Percentiles rank a stretch among this genome's conserved stretches.
These are phyloP conservation scores for Chaetomium fimeti DNA, from an alignment of 495 filamentous ascomycete genomes.

Conservation along the genomic window DNA sequence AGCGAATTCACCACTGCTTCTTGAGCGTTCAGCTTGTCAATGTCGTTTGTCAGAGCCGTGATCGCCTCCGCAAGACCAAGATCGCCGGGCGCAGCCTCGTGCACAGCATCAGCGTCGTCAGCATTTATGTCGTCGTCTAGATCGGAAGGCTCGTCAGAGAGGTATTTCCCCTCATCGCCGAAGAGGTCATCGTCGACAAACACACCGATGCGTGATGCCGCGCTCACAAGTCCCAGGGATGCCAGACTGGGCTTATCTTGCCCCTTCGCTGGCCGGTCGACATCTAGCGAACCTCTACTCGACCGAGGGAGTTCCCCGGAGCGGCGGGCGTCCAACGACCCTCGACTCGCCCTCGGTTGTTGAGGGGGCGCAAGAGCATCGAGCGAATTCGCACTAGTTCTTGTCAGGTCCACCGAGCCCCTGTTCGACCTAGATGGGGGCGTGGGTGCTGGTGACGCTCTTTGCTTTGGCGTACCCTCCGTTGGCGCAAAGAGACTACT, in stretches of 20 bases:
- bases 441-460: conserved; percentile 18
- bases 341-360: conserved; percentile 41
- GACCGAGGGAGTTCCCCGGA: conserved; percentile 28
- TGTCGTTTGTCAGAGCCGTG: conserved; percentile 75
- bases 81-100: conserved; percentile 93
- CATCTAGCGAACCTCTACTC: conserved; percentile 59
- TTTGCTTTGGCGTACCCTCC: conserved; percentile 44
- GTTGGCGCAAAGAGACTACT: conserved; percentile 50
- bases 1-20: conserved; percentile 89
- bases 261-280: conserved; percentile 47
- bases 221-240: conserved; percentile 83
- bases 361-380: conserved; percentile 5
- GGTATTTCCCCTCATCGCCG: conserved; percentile 80
- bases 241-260: conserved; percentile 78
- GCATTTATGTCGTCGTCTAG: conserved; percentile 59
- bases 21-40: conserved; percentile 84
- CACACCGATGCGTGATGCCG: conserved; percentile 76
- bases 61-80: conserved; percentile 92
- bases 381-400: conserved; percentile 8
- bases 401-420: conserved; percentile 56
- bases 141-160: conserved; percentile 82
- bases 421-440: conserved; percentile 37
- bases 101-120: conserved; percentile 76
- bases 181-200: conserved; percentile 93
- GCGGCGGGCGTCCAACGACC: conserved; percentile 52